Base-by-base conservation (phyloP, 306 rosid species). In the Cucurbita pepo region DNA sequence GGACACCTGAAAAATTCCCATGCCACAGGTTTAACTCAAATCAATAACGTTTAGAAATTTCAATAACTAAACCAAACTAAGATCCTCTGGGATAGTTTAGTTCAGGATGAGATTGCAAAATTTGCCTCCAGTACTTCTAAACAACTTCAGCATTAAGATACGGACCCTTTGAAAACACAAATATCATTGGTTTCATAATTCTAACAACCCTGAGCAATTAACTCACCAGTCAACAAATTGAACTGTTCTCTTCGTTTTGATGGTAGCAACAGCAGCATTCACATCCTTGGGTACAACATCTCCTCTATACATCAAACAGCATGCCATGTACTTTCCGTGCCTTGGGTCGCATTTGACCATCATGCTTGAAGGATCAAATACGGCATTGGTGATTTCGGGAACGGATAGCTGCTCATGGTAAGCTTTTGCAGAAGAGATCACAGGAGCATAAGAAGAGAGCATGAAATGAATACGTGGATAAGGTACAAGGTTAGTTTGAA, bases 281-380 rank as follows among this genome's bases (percentile, higher is more conserved):
- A 89, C 95, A 63, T 89, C 95, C 82, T 89, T 89, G 9, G 95
- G 91, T 1, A 77, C 87, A 55, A 89, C 85, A 64, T 89, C 91
- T n/a, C 95, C 95, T 5, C 95, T 89, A 43, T 89, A 89, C 95
- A 89, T 89, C 74, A 89, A 76, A 80, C 95, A 89, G 74, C 95
- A 89, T 5, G 95, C 95, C 95, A 86, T 89, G 85, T 89, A 89
- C 75, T 89, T 89, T 15, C 91, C 95, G 56, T 86, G 86, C 76
- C 95, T 89, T 19, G 95, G 95, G 70, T 89, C 95, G 81, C 95
- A 89, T 81, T 89, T 89, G 56, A 79, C 91, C 95, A 89, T 89
- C 91, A 86, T 86, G 74, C 88, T 86, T 50, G 91, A 80, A 65
- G 95, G 91, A 73, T 89, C 95, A 79, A 89, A 86, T 18, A 86